phyloP scores from a whole-genome alignment of 2,329 filamentous ascomycete genomes.

The Xylariaceae sp. region DNA sequence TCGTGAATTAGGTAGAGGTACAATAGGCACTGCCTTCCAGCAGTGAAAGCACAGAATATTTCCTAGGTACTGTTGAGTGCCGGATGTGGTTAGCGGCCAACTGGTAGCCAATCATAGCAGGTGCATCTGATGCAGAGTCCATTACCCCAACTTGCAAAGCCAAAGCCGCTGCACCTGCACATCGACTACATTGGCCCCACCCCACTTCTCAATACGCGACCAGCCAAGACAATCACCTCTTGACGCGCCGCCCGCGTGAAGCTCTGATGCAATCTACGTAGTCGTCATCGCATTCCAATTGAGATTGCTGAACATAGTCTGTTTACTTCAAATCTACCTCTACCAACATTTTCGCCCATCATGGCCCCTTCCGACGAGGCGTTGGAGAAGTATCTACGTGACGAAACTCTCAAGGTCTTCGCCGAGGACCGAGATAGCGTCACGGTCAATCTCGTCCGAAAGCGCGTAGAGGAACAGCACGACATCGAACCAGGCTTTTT shows the following conservation, averaged over 20 bases:
- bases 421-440: constrained; percentile 40
- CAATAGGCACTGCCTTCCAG: too few species aligned
- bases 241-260: not conserved
- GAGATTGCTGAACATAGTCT: not conserved
- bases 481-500: constrained; percentile 51
- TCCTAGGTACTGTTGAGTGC: too few species aligned
- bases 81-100: too few species aligned
- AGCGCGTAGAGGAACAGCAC: constrained; percentile 46
- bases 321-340: not conserved
- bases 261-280: too few species aligned
- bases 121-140: too few species aligned
- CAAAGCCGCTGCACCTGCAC: too few species aligned
- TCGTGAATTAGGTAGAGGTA: too few species aligned
- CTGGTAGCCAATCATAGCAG: too few species aligned
- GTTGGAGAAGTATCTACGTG: constrained; percentile 44
- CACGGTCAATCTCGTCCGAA: constrained; percentile 56
- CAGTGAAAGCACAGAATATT: too few species aligned
- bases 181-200: too few species aligned
- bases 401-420: constrained; percentile 46
- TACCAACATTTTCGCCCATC: not conserved
- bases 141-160: not conserved
- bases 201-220: not conserved
- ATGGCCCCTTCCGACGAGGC: constrained; percentile 42
- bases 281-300: too few species aligned
- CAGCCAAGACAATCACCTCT: not conserved